Conservation (phyloP, 345 rosid species). For the Rhizophora mangle region DNA sequence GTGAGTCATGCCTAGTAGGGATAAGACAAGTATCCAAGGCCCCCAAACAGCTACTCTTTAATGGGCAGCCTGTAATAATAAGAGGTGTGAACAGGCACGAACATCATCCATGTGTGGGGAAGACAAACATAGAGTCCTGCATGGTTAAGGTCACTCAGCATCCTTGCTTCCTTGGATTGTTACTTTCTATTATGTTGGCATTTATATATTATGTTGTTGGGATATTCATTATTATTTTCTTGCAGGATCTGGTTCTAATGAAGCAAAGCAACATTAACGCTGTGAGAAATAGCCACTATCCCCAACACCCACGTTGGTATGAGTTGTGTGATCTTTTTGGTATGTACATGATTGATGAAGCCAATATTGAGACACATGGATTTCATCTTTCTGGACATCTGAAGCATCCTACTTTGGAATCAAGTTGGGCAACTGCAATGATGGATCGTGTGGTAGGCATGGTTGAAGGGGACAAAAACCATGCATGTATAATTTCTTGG, state of each 20-base stretch:
- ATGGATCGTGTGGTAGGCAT: slow-evolving; percentile 92
- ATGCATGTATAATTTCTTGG: slow-evolving; percentile 87
- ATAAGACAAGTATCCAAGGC: slow-evolving; percentile 79
- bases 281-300: slow-evolving; percentile 98
- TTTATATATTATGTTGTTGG: slow-evolving; percentile 2
- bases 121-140: slow-evolving; percentile 93
- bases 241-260: slow-evolving; percentile 90
- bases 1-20: slow-evolving; percentile 92
- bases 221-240: slow-evolving; percentile 15
- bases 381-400: slow-evolving; percentile 66
- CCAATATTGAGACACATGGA: slow-evolving; percentile 98
- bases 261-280: slow-evolving; percentile 91
- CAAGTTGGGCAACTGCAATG: slow-evolving; percentile 92
- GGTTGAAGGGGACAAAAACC: slow-evolving; percentile 98
- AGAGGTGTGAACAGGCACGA: slow-evolving; percentile 99
- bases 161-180: slow-evolving; percentile 12
- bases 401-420: slow-evolving; percentile 86
- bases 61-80: slow-evolving; percentile 76
- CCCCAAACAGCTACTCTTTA: slow-evolving; percentile 86
- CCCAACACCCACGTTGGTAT: slow-evolving; percentile 98
- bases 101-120: slow-evolving; percentile 97
- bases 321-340: slow-evolving; percentile 94
- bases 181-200: slow-evolving; percentile 6
- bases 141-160: slow-evolving; percentile 74
- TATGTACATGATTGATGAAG: slow-evolving; percentile 98